These are phyloP conservation scores for Podospora sp. DNA, from an alignment of 495 filamentous ascomycete species.

Conservation along the genomic window DNA sequence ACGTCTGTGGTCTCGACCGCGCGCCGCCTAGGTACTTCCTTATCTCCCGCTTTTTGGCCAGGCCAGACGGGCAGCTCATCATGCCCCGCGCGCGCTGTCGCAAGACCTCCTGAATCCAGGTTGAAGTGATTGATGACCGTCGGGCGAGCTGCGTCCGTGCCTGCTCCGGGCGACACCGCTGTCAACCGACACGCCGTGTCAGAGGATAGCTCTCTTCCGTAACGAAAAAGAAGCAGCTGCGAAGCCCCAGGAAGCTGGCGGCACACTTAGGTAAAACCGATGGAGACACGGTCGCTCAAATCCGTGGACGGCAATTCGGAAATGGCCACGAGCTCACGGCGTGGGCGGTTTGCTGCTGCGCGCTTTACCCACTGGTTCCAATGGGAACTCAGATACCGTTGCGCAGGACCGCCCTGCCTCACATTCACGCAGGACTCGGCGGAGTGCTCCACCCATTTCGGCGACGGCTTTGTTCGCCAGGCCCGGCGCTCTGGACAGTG, in stretches of 20 bases:
- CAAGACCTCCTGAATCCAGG: background rate
- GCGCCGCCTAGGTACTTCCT: background rate
- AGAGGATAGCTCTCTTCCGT: too few species aligned
- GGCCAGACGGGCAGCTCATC: background rate
- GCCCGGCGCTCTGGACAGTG: conserved; percentile 1
- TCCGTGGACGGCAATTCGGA: background rate
- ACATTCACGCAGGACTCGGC: background rate
- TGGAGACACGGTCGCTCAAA: background rate
- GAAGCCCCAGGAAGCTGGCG: too few species aligned
- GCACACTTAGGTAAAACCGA: background rate
- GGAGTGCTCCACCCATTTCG: background rate
- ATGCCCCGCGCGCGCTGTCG: background rate
- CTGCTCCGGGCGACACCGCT: too few species aligned
- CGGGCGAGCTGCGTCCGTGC: background rate
- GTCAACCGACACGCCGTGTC: too few species aligned
- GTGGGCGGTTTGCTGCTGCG: background rate
- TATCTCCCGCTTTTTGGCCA: background rate
- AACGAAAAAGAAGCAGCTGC: too few species aligned
- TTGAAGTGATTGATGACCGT: background rate
- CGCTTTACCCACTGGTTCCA: background rate
- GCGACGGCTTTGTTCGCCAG: background rate
- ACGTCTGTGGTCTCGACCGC: background rate
- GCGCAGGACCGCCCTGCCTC: background rate
- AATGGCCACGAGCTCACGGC: background rate
- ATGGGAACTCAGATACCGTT: background rate